phyloP scores from a whole-genome alignment of 257 asterid genomes.

The Nemophila menziesii region DNA sequence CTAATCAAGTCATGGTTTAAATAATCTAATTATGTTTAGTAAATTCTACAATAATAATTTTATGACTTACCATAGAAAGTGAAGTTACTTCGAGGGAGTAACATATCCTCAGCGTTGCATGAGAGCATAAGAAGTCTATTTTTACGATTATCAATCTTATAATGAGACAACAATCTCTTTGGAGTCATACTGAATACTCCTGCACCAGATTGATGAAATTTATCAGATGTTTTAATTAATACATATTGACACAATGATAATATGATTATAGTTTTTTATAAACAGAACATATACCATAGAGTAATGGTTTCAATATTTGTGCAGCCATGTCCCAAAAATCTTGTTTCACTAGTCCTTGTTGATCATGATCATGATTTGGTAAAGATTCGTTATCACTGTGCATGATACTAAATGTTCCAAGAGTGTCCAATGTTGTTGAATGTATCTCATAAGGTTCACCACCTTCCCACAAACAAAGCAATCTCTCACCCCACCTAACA shows the following conservation, averaged over 20 bases:
- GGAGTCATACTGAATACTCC: conserved; percentile 95
- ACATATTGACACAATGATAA: too few species aligned
- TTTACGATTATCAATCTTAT: conserved; percentile 61
- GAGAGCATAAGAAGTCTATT: conserved; percentile 66
- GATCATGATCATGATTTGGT: conserved; percentile 12
- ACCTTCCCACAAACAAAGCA: conserved; percentile 93
- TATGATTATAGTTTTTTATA: too few species aligned
- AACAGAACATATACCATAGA: conserved; percentile 43
- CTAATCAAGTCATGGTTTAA: background rate
- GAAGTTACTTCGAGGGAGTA: conserved; percentile 84
- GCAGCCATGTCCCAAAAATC: conserved; percentile 63
- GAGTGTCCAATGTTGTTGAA: conserved; percentile 30
- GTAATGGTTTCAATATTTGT: conserved; percentile 56
- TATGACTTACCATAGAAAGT: conserved; percentile 52
- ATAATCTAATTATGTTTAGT: too few species aligned
- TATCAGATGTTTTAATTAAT: too few species aligned
- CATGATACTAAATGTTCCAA: conserved; percentile 44
- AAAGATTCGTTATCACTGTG: conserved; percentile 10
- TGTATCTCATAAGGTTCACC: conserved; percentile 92
- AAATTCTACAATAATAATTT: too few species aligned
- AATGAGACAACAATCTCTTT: conserved; percentile 80
- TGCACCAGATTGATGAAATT: conserved; percentile 15
- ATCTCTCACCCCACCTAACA: conserved; percentile 68
- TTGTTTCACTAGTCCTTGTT: conserved; percentile 2
- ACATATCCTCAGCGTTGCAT: conserved; percentile 97